Evolutionary conservation across 192 early-diverging fungal species (phyloP).

Genomic region (Ambispora gerdemannii): DNA sequence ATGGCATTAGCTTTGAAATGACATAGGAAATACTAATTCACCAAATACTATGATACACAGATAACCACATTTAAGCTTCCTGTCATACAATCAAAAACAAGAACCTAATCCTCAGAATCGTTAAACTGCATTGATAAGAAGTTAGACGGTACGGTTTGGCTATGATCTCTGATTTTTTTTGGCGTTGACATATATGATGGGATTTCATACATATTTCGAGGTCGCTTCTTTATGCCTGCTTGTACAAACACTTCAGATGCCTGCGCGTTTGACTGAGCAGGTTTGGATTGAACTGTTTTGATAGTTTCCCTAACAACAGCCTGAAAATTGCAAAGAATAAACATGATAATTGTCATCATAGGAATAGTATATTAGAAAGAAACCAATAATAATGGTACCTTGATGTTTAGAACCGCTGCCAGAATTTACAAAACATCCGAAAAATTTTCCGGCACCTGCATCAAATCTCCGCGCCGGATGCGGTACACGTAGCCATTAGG

Average conservation of each 20-base stretch:
- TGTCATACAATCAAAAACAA: no score
- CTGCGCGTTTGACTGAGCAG: background rate
- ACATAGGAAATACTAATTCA: no score
- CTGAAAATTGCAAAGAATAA: slow-evolving; percentile 7
- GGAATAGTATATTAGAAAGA: background rate
- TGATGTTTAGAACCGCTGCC: slow-evolving; percentile 12
- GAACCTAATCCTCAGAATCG: no score
- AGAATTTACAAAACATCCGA: slow-evolving; percentile 10
- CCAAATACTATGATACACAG: no score
- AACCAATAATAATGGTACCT: slow-evolving; percentile 17
- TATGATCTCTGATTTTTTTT: background rate
- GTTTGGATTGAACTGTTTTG: background rate
- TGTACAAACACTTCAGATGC: background rate
- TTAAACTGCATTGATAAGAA: no score
- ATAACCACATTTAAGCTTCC: no score
- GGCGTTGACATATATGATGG: background rate
- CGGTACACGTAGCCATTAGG: slow-evolving; percentile 18
- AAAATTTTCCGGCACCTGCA: slow-evolving; percentile 9
- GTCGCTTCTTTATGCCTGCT: background rate
- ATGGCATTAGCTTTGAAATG: no score
- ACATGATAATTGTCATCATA: background rate
- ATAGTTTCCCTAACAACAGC: slow-evolving; percentile 1
- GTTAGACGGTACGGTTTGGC: no score
- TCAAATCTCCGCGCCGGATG: background rate
- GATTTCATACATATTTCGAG: background rate